Base-by-base conservation (phyloP, 1,284 basidiomycete species). In the Ustilago trichophora region DNA sequence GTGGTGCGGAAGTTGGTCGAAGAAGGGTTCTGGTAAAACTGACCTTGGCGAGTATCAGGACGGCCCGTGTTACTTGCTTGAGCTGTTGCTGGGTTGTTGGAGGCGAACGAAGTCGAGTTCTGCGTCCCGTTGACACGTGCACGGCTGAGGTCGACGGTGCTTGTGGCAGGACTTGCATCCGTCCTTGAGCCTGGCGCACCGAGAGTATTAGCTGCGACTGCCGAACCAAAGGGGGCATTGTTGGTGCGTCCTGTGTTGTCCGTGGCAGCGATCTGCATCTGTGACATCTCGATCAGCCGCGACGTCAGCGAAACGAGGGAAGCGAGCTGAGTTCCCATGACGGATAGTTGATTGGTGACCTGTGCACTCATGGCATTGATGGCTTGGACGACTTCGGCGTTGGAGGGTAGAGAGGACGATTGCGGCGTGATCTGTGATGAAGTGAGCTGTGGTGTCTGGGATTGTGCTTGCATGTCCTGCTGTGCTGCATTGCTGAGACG, bases 241-340 rank as follows among this genome's bases (percentile, higher is more conserved):
- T 26, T 27, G 29, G 49, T 25, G 31, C 64, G 48, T 15, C 16
- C 29, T 4, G 53, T 13, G 19, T 25, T 33, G 8, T 67, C 57
- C 13, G 44, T 33, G n/a, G 53, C 48, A 12, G 57, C 53, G 15
- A 62, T 42, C 4, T 27, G 36, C 47, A 63, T 46, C 19, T 69
- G 66, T 3, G 59, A 54, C 16, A 69, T 55, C 47, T 69, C 66
- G 49, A 69, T 69, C 27, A 69, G 55, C 9, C 66, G 54, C 24
- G 66, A 59, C 6, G 55, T 63, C 38, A 63, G 56, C 18, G 66
- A 69, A 35, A 69, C 66, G 22, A 69, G 53, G 21, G 58, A 63
- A 6, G 59, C 52, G 3, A 69, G 52, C 52, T 69, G 66, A 0
- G 55, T 69, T 11, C 66, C 66, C 44, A 69, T 48, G 43, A 69